These are phyloP conservation scores for Solanum dulcamara DNA, from an alignment of 257 asterid species.

Conservation along the genomic window DNA sequence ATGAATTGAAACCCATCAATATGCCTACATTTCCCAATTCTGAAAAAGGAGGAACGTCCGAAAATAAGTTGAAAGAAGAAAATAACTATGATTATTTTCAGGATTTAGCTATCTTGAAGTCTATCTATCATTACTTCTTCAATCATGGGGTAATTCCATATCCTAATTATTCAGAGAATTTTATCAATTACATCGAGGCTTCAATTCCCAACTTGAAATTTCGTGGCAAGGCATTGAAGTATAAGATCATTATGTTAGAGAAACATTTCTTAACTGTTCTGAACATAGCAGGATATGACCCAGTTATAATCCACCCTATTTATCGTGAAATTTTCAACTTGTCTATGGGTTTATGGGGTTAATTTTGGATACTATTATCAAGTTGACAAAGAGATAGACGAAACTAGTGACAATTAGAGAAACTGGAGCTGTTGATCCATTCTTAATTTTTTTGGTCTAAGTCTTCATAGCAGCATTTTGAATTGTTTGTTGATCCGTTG, in stretches of 20 bases:
- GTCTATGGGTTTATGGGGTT: neutral
- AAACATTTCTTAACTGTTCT: neutral
- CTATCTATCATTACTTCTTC: neutral
- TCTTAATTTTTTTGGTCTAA: neutral
- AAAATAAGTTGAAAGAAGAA: neutral
- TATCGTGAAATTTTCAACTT: neutral
- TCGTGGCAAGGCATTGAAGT: neutral
- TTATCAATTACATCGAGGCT: neutral
- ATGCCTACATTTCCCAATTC: neutral
- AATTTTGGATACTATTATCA: neutral
- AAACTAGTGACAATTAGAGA: neutral
- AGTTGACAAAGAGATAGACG: neutral
- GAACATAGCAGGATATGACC: neutral
- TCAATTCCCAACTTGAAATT: neutral
- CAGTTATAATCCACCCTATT: neutral
- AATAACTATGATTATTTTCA: neutral
- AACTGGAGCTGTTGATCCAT: neutral
- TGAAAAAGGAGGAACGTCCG: neutral
- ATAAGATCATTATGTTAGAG: neutral
- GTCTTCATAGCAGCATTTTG: neutral
- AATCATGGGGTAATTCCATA: neutral
- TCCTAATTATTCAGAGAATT: neutral
- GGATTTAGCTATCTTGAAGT: neutral
- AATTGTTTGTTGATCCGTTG: neutral
- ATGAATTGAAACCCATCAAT: neutral